Conservation (phyloP, 352 stramenopile genomes). For the Globisporangium nagaii region DNA sequence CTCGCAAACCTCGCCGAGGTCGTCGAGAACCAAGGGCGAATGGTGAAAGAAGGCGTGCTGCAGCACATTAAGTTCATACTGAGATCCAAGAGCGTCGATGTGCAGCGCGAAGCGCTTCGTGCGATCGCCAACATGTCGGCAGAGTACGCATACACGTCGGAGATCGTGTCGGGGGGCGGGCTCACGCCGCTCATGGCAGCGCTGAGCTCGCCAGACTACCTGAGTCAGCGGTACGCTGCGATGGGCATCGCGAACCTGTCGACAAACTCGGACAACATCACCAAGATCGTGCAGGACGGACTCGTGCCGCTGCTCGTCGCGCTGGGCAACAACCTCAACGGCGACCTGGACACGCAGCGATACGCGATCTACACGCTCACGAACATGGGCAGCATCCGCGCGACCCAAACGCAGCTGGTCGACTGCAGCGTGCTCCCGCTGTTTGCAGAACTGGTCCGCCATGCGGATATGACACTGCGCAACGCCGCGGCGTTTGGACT, state of each 20-base stretch:
- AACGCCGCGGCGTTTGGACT: slow-evolving; percentile 90
- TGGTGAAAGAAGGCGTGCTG: slow-evolving; percentile 93
- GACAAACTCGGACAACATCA: slow-evolving; percentile 87
- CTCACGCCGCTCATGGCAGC: slow-evolving; percentile 86
- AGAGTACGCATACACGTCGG: slow-evolving; percentile 90
- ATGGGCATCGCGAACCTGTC: slow-evolving; percentile 96
- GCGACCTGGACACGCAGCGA: slow-evolving; percentile 89
- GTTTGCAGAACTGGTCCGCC: slow-evolving; percentile 62
- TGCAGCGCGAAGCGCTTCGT: slow-evolving; percentile 92
- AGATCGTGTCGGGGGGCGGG: slow-evolving; percentile 89
- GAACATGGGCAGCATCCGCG: slow-evolving; percentile 87
- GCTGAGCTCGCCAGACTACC: slow-evolving; percentile 87
- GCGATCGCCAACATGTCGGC: slow-evolving; percentile 95
- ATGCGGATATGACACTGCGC: slow-evolving; percentile 79
- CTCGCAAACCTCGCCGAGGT: slow-evolving; percentile 93
- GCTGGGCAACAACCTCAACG: slow-evolving; percentile 79
- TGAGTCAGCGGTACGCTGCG: slow-evolving; percentile 92
- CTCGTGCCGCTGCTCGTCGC: slow-evolving; percentile 84
- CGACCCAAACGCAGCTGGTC: slow-evolving; percentile 81
- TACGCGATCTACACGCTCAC: slow-evolving; percentile 92
- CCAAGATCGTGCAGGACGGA: slow-evolving; percentile 89
- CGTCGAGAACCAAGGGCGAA: slow-evolving; percentile 92
- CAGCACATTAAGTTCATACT: slow-evolving; percentile 96
- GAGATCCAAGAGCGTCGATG: slow-evolving; percentile 86
- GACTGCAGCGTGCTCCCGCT: slow-evolving; percentile 69